These are phyloP conservation scores for Echinochloa phyllopogon DNA, from an alignment of 176 grass and related monocot species.

Conservation along the genomic window DNA sequence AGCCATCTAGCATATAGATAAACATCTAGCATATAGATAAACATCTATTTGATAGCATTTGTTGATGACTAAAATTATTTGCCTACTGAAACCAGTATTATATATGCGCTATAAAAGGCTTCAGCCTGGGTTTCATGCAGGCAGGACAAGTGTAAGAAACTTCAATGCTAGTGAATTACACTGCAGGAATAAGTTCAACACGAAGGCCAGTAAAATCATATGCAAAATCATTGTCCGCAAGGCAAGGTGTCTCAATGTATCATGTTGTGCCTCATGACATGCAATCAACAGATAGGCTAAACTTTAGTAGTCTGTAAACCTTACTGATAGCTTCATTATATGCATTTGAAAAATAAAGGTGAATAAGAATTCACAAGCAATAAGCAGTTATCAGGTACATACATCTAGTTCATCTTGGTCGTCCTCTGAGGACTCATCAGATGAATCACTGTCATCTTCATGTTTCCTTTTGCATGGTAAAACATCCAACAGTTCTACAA, in stretches of 20 bases:
- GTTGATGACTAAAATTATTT: not conserved
- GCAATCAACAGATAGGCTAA: not conserved
- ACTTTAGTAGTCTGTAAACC: too few relatives aligned
- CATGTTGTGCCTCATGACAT: not conserved
- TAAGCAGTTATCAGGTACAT: not conserved
- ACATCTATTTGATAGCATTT: not conserved
- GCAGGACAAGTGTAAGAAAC: not conserved
- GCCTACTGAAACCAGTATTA: not conserved
- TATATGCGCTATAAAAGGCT: not conserved
- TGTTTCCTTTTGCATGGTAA: constrained; percentile 88
- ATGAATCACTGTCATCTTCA: constrained; percentile 59
- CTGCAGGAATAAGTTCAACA: not conserved
- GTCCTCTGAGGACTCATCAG: constrained; percentile 60
- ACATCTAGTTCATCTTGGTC: constrained; percentile 68
- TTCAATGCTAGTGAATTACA: not conserved
- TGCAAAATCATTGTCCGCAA: not conserved
- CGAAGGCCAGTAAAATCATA: not conserved
- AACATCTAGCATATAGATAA: not conserved
- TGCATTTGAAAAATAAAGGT: not conserved
- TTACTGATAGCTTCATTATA: not conserved
- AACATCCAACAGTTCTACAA: constrained; percentile 79
- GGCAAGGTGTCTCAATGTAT: not conserved
- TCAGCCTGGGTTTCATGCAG: not conserved
- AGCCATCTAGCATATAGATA: not conserved
- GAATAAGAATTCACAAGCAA: not conserved